phyloP scores from a whole-genome alignment of 768 basidiomycete genomes.

The Phylloporus sp. region DNA sequence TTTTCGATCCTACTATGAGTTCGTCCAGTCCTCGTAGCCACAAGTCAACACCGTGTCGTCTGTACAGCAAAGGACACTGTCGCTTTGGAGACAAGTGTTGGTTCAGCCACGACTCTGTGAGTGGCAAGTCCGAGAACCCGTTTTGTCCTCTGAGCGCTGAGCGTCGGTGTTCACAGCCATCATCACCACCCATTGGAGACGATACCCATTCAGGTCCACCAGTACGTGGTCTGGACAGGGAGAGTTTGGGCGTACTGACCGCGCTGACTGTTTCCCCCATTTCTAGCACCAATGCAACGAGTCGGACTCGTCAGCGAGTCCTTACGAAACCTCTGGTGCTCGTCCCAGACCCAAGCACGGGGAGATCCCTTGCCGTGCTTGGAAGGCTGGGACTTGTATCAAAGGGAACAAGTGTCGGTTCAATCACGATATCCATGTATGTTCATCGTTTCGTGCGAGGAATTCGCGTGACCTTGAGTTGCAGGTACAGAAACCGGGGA shows the following conservation, averaged over 20 bases:
- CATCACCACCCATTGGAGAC: background rate
- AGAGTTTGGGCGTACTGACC: background rate
- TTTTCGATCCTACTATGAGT: constrained; percentile 9
- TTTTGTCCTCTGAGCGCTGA: background rate
- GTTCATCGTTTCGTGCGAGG: background rate
- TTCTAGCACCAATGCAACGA: background rate
- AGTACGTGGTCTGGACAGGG: background rate
- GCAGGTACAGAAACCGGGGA: constrained; percentile 9
- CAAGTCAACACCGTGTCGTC: constrained; percentile 18
- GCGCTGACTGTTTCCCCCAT: background rate
- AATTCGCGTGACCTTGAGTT: background rate
- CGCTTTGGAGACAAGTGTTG: constrained; percentile 26
- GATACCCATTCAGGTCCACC: background rate
- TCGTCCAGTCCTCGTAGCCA: background rate
- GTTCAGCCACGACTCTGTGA: constrained; percentile 16
- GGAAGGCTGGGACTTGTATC: constrained; percentile 38
- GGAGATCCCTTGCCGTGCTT: constrained; percentile 24
- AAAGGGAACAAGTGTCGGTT: constrained; percentile 35
- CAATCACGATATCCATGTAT: constrained; percentile 33
- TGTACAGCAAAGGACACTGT: constrained; percentile 22
- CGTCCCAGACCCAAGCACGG: constrained; percentile 21
- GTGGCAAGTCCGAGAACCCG: constrained; percentile 5
- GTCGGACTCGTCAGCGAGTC: background rate
- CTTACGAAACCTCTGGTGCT: constrained; percentile 10
- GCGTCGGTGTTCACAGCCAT: background rate